Evolutionary conservation across 257 asterid genomes (phyloP).

Genomic region (Jacaranda mimosifolia): DNA sequence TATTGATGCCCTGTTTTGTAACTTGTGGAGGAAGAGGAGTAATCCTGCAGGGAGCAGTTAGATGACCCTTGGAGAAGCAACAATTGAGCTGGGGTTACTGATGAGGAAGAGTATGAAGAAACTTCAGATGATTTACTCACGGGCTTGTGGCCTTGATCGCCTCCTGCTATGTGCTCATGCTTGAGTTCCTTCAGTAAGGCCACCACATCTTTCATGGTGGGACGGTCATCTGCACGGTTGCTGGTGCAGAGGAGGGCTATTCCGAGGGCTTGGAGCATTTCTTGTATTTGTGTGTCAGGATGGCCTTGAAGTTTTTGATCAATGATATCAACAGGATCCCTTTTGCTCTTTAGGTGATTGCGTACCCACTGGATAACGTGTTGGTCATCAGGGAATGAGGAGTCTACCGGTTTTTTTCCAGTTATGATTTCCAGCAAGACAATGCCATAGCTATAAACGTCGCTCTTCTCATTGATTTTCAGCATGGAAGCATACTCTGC

Average conservation of each 20-base stretch:
- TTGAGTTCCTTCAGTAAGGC: conserved; percentile 75
- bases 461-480: conserved; percentile 74
- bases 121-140: conserved; percentile 38
- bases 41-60: conserved; percentile 57
- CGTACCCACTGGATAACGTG: conserved; percentile 84
- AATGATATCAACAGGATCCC: conserved; percentile 62
- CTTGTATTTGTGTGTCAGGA: conserved; percentile 78
- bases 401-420: conserved; percentile 75
- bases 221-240: conserved; percentile 73
- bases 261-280: conserved; percentile 87
- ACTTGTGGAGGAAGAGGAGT: conserved; percentile 69
- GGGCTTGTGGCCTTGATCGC: conserved; percentile 59
- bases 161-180: conserved; percentile 52
- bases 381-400: conserved; percentile 73
- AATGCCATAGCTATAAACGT: conserved; percentile 83
- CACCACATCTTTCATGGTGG: conserved; percentile 84
- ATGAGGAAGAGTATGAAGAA: conserved; percentile 52
- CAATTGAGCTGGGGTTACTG: conserved; percentile 65
- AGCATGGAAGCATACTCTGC: conserved; percentile 79
- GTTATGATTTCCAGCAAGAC: conserved; percentile 77
- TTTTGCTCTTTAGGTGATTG: conserved; percentile 62
- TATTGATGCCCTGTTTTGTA: conserved; percentile 45
- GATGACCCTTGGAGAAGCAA: conserved; percentile 67
- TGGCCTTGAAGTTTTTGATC: conserved; percentile 78
- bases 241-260: conserved; percentile 84